Conservation (phyloP, 306 rosid species). For the Dryas drummondii region DNA sequence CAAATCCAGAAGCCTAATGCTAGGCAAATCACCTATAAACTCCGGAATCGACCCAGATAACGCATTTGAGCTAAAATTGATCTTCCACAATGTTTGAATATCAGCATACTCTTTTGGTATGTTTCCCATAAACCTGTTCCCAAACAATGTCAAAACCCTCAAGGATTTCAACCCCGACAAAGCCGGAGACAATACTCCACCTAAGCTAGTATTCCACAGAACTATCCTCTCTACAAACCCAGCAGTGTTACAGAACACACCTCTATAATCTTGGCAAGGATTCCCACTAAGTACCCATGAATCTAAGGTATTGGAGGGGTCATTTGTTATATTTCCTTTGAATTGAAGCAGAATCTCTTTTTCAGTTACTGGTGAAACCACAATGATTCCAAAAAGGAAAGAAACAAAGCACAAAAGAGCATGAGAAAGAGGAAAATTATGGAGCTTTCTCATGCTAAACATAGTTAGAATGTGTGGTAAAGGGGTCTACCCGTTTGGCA, state of each 20-base stretch:
- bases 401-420: conserved; percentile 58
- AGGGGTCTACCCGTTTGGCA: conserved; percentile 63
- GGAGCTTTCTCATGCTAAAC: conserved; percentile 79
- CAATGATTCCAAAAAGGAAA: conserved; percentile 38
- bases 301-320: conserved; percentile 58
- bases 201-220: conserved; percentile 83
- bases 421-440: conserved; percentile 57
- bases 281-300: conserved; percentile 65
- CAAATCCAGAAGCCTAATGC: conserved; percentile 83
- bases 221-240: conserved; percentile 86
- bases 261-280: conserved; percentile 65
- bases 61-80: conserved; percentile 84
- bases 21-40: conserved; percentile 77
- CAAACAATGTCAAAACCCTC: conserved; percentile 82
- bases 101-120: conserved; percentile 67
- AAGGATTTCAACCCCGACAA: conserved; percentile 70
- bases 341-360: conserved; percentile 88
- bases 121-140: conserved; percentile 68
- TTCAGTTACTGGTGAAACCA: conserved; percentile 55
- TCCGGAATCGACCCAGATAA: conserved; percentile 83
- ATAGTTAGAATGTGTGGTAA: conserved; percentile 13
- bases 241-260: conserved; percentile 64
- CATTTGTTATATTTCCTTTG: conserved; percentile 67
- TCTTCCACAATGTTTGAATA: conserved; percentile 79
- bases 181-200: conserved; percentile 67